Base-by-base conservation (phyloP, 176 grass and related monocot genomes). In the Ensete glaucum region DNA sequence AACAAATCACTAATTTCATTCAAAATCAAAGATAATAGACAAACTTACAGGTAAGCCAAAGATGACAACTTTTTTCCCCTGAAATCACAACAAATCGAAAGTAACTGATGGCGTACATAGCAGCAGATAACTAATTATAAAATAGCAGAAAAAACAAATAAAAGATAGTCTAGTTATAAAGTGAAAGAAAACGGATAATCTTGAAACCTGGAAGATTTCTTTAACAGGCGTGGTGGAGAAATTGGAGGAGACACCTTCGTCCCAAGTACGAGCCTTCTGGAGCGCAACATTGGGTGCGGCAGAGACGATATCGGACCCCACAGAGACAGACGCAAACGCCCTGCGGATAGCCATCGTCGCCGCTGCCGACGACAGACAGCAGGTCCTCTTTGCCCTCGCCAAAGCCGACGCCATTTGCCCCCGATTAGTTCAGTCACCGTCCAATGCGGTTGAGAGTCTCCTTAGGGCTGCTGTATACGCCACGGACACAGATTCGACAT, bases 51-150 rank as follows among this genome's bases (percentile, higher is more conserved):
- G 95, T 81, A 99, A 69, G 10, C 95, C 95, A 60, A 99, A 99
- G 80, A 99, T 84, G 70, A 99, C 84, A 63, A 99, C 95, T 81
- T 99, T 93, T 86, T 94, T 99, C 55, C 90, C 90, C 88, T 97
- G 88, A 71, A 87, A 93, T 64, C 49, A 65, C 20, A 77, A 43
- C 56, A 75, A 77, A 11, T 62, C 62, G 5, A 62, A 75, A 72
- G 74, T 43, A 52, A 43, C 50, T 52, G 50, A 53, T 49, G 0
- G 25, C 2, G n/a, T 13, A 23, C n/a, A 66, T 52, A 53, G 2
- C 51, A 23, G 11, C 19, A 52, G 9, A 19, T n/a, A 1, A 62
- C 7, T n/a, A 62, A 16, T 19, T 17, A 20, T n/a, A 50, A 13
- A 13, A 23, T n/a, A 62, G 23, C n/a, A 51, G 8, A 53, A 51